Conservation (phyloP, 2,329 filamentous ascomycete genomes). For the Colletotrichum gigasporum region DNA sequence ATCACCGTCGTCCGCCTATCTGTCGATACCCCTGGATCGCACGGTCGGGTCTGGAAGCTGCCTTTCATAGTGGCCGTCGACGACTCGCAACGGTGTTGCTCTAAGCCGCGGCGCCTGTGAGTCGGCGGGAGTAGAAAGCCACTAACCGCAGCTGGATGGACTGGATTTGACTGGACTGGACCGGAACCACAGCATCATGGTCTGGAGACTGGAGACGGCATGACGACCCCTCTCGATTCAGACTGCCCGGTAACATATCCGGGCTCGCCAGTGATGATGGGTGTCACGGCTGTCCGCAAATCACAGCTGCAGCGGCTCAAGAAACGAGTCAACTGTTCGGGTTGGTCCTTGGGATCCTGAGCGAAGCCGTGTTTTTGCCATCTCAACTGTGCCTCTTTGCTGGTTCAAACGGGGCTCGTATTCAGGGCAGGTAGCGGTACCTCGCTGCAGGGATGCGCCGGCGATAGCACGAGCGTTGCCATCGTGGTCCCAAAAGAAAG, state of each 20-base stretch:
- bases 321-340: not conserved
- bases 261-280: no score
- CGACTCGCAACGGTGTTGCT: conserved; percentile 6
- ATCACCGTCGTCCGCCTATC: not conserved
- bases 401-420: conserved; percentile 31
- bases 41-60: conserved; percentile 12
- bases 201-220: not conserved
- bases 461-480: conserved; percentile 19
- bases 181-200: no score
- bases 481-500: conserved; percentile 12
- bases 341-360: no score
- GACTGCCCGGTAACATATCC: not conserved
- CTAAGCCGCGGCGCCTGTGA: not conserved
- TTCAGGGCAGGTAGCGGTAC: conserved; percentile 30
- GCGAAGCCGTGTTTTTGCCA: not conserved
- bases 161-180: no score
- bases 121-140: not conserved
- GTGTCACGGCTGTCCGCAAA: not conserved
- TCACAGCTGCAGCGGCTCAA: conserved; percentile 6
- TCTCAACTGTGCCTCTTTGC: not conserved
- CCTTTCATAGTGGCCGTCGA: conserved; percentile 5
- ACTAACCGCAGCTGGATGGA: conserved; percentile 3
- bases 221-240: not conserved
- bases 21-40: conserved; percentile 15
- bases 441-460: conserved; percentile 28